Conservation (phyloP, 371 early-diverging fungal genomes). For the Saksenaea oblongispora region DNA sequence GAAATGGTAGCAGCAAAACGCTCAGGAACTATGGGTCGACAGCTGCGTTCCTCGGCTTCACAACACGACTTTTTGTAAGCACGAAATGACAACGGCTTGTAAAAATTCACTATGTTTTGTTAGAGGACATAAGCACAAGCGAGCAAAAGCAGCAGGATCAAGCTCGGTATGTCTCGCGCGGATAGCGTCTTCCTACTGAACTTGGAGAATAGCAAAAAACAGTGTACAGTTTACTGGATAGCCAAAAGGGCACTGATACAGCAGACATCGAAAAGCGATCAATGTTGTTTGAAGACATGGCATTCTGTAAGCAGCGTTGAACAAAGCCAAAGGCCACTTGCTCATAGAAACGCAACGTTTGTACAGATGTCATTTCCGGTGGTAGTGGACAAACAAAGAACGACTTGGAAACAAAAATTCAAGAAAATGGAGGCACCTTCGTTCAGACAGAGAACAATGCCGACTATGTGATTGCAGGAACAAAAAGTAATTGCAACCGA, state of each 20-base stretch:
- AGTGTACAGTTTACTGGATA: conserved; percentile 20
- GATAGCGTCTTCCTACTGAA: no score
- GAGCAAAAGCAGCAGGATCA: conserved; percentile 3
- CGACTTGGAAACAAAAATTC: conserved; percentile 58
- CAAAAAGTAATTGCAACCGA: conserved; percentile 45
- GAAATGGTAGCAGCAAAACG: conserved; percentile 20
- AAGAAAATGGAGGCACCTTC: conserved; percentile 64
- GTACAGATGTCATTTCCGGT: conserved; percentile 48
- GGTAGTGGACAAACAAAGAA: conserved; percentile 43
- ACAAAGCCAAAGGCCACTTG: not conserved
- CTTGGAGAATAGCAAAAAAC: conserved; percentile 14
- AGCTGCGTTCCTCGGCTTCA: conserved; percentile 15
- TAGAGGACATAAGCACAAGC: conserved; percentile 1
- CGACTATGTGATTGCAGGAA: conserved; percentile 61
- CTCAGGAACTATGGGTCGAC: conserved; percentile 30
- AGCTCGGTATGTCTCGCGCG: conserved; percentile 1
- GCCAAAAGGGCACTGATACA: conserved; percentile 52
- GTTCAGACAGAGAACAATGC: conserved; percentile 55
- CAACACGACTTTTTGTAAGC: conserved; percentile 20
- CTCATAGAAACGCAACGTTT: not conserved
- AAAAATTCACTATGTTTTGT: not conserved
- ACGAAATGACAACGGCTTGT: not conserved
- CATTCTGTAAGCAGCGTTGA: conserved; percentile 52
- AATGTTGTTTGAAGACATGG: conserved; percentile 56
- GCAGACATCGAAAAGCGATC: conserved; percentile 36